Percentiles rank a stretch among this genome's conserved stretches.
These are phyloP conservation scores for Exophiala alcalophila DNA, from an alignment of 2,329 filamentous ascomycete species.

Conservation along the genomic window DNA sequence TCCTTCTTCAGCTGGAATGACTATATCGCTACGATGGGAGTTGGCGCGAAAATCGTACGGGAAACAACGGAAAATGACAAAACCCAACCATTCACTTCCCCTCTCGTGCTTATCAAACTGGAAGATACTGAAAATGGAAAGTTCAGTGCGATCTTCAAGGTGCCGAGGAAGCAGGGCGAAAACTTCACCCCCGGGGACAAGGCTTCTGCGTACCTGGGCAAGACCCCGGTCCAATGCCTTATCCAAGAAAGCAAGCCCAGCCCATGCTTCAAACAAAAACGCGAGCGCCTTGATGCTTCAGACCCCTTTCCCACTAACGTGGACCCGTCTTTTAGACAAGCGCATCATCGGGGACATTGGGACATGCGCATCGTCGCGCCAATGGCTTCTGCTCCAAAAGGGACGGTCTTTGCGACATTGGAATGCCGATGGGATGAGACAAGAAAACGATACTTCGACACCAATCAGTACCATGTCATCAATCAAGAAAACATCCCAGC, in stretches of 20 bases:
- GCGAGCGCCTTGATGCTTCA: too few species aligned
- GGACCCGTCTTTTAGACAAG: not conserved
- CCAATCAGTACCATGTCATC: not conserved
- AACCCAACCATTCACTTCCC: not conserved
- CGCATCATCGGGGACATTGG: not conserved
- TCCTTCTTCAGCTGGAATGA: constrained; percentile 1
- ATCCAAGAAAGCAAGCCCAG: too few species aligned
- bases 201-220: not conserved
- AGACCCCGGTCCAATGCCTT: not conserved
- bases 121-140: too few species aligned
- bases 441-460: not conserved
- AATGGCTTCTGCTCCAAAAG: not conserved
- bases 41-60: not conserved
- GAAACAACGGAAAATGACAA: not conserved
- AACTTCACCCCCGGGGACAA: not conserved
- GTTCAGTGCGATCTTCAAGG: not conserved
- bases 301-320: too few species aligned
- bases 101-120: too few species aligned
- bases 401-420: not conserved
- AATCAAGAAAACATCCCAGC: too few species aligned
- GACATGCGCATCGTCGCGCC: not conserved
- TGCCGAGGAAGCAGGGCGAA: not conserved
- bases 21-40: constrained; percentile 2
- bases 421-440: not conserved
- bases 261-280: not conserved